Conservation (phyloP, 2,329 filamentous ascomycete genomes). For the Colletotrichum tropicicola region DNA sequence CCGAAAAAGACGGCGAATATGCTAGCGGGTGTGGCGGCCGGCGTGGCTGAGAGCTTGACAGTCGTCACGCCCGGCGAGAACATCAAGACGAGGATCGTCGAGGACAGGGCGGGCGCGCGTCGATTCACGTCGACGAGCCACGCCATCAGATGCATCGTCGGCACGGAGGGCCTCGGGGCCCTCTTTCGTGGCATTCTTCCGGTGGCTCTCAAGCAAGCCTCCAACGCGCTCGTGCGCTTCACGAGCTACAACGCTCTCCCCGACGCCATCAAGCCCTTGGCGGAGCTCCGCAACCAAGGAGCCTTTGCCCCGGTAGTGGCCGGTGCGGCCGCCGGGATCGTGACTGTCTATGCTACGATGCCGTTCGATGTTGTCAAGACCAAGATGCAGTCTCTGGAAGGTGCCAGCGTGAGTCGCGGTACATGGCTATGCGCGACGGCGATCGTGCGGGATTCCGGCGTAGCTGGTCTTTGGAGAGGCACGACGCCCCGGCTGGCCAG, state of each 20-base stretch:
- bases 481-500: constrained; percentile 6
- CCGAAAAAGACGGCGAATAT: constrained; percentile 33
- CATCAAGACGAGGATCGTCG: constrained; percentile 37
- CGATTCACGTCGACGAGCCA: constrained; percentile 13
- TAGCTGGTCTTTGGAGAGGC: constrained; percentile 1
- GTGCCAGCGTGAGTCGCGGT: too few relatives aligned
- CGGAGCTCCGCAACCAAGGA: background rate
- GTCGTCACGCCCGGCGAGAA: constrained; percentile 39
- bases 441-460: background rate
- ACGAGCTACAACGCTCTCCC: constrained; percentile 34
- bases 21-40: constrained; percentile 34
- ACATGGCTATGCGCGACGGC: background rate
- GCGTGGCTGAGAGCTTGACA: constrained; percentile 33
- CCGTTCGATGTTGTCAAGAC: constrained; percentile 35
- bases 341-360: constrained; percentile 36
- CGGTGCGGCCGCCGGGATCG: constrained; percentile 31
- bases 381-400: too few relatives aligned
- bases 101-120: constrained; percentile 32
- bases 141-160: background rate
- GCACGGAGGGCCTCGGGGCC: background rate
- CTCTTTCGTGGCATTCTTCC: constrained; percentile 33
- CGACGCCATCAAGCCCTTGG: constrained; percentile 14
- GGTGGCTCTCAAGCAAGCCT: constrained; percentile 34
- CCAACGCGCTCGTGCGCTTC: constrained; percentile 36
- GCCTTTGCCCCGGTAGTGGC: constrained; percentile 27